A percentile compares a stretch with the other conserved stretches of the same genome.
These are phyloP conservation scores for Lentinula sp. DNA, from an alignment of 768 basidiomycete species.

Conservation along the genomic window DNA sequence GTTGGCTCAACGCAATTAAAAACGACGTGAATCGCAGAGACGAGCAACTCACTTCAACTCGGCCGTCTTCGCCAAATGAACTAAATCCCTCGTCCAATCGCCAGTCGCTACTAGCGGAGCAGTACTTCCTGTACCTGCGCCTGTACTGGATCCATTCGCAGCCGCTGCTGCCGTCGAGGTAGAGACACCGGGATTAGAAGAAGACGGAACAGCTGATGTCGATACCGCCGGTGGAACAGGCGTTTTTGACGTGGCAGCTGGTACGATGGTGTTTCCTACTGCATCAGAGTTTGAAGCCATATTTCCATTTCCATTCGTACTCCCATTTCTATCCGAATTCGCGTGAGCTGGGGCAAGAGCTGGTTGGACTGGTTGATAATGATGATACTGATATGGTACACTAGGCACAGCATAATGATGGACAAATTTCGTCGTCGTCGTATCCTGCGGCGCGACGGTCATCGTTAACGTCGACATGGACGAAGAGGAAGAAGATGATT, in stretches of 20 bases:
- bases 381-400: not conserved
- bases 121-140: not conserved
- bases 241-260: not conserved
- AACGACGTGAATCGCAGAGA: not conserved
- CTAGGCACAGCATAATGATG: not conserved
- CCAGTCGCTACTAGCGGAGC: slow-evolving; percentile 68
- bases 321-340: not conserved
- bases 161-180: not conserved
- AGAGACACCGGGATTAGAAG: not conserved
- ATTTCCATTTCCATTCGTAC: no score
- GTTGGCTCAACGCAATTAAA: not conserved
- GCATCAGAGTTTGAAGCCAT: no score
- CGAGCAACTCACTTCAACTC: slow-evolving; percentile 69
- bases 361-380: not conserved
- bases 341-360: not conserved
- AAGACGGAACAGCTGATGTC: not conserved
- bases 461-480: not conserved
- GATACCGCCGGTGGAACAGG: not conserved
- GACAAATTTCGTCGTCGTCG: not conserved
- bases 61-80: slow-evolving; percentile 81
- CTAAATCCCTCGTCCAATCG: slow-evolving; percentile 84
- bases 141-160: not conserved
- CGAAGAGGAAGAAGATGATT: not conserved
- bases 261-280: not conserved
- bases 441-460: slow-evolving; percentile 6